Base-by-base conservation (phyloP, 2,329 filamentous ascomycete species). In the Aureobasidium musti region DNA sequence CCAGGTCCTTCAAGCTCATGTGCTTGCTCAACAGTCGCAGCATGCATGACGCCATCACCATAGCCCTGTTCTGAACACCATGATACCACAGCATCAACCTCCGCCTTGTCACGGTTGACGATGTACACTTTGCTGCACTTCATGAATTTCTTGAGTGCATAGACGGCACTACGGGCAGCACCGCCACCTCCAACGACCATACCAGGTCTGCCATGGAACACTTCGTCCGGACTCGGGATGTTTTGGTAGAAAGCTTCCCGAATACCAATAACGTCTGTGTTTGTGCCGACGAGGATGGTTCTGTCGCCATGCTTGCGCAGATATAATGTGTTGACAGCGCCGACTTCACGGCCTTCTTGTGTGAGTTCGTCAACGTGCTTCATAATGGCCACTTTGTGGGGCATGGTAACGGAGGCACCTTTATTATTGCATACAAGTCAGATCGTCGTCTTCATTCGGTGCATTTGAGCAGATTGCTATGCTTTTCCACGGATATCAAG, bases 301-400 rank as follows among this genome's bases (percentile, higher is more conserved):
- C 78, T 77, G 60, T 84, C 82, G 54, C 81, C 75, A 56, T 81
- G 79, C 54, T 80, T 77, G 26, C 84, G 81, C 54, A 91, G 76
- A 79, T 89, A 93, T 63, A 94, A 83, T 0, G 91, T 95, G 81
- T 95, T 94, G 77, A 89, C 89, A 60, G 91, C 91, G 56, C 91
- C 90, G 26, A 92, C 88, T 41, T 88, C 87, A 59, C 84, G 83
- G 71, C 87, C 90, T 77, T 92, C 89, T 26, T 86, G 83, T 7
- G 90, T 92, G 43, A 93, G 80, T 64, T 88, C 85, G 73, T 94
- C 90, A 10, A 94, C 83, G 71, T 91, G 82, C 0, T 86, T 82
- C 68, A 93, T 85, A 74, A 94, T 91, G 71, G 86, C 82, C 30
- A 94, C 86, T 77, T 95, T 94, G 81, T 91, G 88, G 0, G 91